A percentile compares a stretch with the other conserved stretches of the same genome.
Conservation (phyloP, 2,329 filamentous ascomycete species). For the Cladobotryum mycophilum region DNA sequence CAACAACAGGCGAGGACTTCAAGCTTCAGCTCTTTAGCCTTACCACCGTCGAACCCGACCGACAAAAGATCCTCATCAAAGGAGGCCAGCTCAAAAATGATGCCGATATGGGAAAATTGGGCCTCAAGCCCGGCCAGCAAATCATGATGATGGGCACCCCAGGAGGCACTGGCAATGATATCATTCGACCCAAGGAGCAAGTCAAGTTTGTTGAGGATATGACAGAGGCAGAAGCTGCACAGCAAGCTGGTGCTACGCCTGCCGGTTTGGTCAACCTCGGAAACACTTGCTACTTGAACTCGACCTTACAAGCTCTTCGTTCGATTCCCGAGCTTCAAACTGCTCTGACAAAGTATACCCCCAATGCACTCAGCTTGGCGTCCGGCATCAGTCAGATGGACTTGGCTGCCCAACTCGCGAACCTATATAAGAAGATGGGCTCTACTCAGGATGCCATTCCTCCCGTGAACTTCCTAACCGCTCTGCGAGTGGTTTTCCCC, state of each 20-base stretch:
- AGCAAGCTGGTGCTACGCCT: slow-evolving; percentile 75
- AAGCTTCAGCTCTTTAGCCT: slow-evolving; percentile 94
- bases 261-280: slow-evolving; percentile 87
- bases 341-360: slow-evolving; percentile 57
- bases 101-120: slow-evolving; percentile 74
- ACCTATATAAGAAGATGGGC: slow-evolving; percentile 83
- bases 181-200: slow-evolving; percentile 69
- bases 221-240: slow-evolving; percentile 87
- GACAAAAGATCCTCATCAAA: slow-evolving; percentile 94
- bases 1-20: slow-evolving; percentile 82
- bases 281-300: slow-evolving; percentile 98
- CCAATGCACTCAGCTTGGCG: slow-evolving; percentile 30
- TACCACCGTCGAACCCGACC: slow-evolving; percentile 90
- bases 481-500: slow-evolving; percentile 73
- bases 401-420: slow-evolving; percentile 69
- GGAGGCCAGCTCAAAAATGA: slow-evolving; percentile 95
- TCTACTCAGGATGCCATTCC: slow-evolving; percentile 83
- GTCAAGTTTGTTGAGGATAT: slow-evolving; percentile 95
- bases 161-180: slow-evolving; percentile 53
- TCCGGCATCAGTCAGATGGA: slow-evolving; percentile 52
- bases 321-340: slow-evolving; percentile 86
- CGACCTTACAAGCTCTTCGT: slow-evolving; percentile 85
- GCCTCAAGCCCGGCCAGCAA: slow-evolving; percentile 75
- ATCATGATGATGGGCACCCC: slow-evolving; percentile 98
- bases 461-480: slow-evolving; percentile 74